A percentile compares a stretch with the other conserved stretches of the same genome.
These are phyloP conservation scores for Emericellopsis atlantica DNA, from an alignment of 2,329 filamentous ascomycete genomes.

Conservation along the genomic window DNA sequence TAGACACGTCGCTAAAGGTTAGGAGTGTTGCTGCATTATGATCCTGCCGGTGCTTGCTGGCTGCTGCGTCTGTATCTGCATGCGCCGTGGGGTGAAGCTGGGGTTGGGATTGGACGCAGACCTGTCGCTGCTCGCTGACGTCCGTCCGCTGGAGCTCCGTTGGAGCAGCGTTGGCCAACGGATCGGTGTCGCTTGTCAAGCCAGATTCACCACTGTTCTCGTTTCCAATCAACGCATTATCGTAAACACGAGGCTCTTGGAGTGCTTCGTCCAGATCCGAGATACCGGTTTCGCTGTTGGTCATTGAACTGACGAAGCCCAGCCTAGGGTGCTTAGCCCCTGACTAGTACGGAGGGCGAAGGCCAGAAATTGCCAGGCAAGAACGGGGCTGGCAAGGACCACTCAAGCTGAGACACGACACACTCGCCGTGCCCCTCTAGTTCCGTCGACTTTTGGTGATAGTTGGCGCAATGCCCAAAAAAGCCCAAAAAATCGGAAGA, in stretches of 20 bases:
- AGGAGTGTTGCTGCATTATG: constrained; percentile 9
- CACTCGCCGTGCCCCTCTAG: not conserved
- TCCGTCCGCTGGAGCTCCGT: not conserved
- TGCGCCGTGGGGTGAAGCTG: not conserved
- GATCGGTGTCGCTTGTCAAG: not conserved
- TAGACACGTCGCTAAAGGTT: constrained; percentile 27
- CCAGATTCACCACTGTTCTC: not conserved
- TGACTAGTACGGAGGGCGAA: not conserved
- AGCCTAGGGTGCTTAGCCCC: not conserved
- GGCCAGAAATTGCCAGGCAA: not conserved
- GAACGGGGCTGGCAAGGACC: not conserved
- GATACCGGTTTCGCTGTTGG: not conserved
- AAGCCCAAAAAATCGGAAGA: no score
- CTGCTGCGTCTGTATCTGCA: not conserved
- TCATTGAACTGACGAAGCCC: not conserved
- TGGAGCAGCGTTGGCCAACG: not conserved
- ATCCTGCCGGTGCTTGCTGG: not conserved
- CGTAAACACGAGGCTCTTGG: not conserved
- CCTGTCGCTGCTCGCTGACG: not conserved
- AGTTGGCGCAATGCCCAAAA: not conserved
- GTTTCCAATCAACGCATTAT: not conserved
- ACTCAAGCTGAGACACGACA: not conserved
- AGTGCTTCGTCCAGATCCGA: not conserved
- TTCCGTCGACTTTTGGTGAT: not conserved
- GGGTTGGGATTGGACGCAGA: not conserved